These are phyloP conservation scores for Fusarium oligoseptatum DNA, from an alignment of 2,329 filamentous ascomycete species.

Conservation along the genomic window DNA sequence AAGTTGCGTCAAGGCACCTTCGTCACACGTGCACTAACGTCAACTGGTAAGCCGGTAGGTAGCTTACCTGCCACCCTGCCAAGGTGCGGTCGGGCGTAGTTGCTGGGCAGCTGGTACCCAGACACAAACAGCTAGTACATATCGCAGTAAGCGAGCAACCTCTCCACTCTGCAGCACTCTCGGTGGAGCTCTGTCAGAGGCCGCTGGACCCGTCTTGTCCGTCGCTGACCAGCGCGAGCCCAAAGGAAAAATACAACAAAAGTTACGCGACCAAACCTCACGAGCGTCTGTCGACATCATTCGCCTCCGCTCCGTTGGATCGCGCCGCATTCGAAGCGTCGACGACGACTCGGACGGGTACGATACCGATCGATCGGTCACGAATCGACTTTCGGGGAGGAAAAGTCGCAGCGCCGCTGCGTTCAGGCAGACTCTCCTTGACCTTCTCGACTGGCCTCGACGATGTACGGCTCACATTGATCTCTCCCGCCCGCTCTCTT, in stretches of 20 bases:
- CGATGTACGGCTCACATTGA: conserved; percentile 43
- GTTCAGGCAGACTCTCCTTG: conserved; percentile 3
- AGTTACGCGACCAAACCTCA: conserved; percentile 34
- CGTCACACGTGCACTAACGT: conserved; percentile 35
- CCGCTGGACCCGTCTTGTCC: conserved; percentile 7
- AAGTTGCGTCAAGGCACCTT: conserved; percentile 25
- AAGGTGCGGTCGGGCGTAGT: conserved; percentile 5
- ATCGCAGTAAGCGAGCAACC: conserved; percentile 4
- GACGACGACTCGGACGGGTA: neutral
- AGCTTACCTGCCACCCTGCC: neutral
- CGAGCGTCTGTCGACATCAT: neutral
- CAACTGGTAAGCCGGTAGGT: conserved; percentile 9
- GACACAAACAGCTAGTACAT: conserved; percentile 22
- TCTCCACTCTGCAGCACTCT: conserved; percentile 5
- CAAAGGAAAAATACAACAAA: conserved; percentile 39
- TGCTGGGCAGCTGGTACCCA: conserved; percentile 28
- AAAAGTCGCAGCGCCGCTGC: neutral
- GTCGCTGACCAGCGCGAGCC: conserved; percentile 20
- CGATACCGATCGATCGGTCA: conserved; percentile 9
- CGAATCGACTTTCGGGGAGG: neutral
- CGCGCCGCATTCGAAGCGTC: conserved; percentile 5
- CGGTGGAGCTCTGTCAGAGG: conserved; percentile 10
- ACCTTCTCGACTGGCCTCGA: conserved; percentile 27
- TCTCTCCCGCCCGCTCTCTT: conserved; percentile 21
- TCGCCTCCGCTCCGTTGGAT: neutral